Conservation (phyloP, 2,329 filamentous ascomycete genomes). For the Macrophomina tecta region DNA sequence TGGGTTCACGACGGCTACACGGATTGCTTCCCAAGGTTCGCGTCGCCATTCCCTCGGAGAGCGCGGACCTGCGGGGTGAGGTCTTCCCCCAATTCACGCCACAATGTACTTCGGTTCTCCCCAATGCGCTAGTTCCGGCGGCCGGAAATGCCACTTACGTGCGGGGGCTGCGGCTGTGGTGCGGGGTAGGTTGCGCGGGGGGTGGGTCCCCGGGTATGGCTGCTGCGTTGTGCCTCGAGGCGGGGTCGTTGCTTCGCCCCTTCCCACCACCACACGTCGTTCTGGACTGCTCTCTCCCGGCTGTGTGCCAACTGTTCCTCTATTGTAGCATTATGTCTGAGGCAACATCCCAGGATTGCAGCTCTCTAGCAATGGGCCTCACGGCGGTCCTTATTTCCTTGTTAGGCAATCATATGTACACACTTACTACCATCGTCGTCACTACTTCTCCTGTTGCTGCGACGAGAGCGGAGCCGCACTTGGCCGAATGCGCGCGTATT, state of each 20-base stretch:
- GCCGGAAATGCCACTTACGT: constrained; percentile 11
- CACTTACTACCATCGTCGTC: background rate
- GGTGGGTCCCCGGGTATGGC: constrained; percentile 20
- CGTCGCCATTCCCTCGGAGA: background rate
- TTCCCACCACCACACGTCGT: background rate
- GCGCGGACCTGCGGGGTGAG: background rate
- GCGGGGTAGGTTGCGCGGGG: constrained; percentile 15
- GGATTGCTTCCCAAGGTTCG: too few relatives aligned
- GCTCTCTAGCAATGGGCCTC: too few relatives aligned
- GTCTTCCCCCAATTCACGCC: background rate
- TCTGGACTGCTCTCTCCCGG: background rate
- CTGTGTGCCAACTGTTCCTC: too few relatives aligned
- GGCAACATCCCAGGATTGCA: too few relatives aligned
- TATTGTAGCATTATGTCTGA: too few relatives aligned
- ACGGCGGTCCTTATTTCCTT: background rate
- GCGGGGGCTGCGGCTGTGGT: background rate
- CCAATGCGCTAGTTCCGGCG: constrained; percentile 1
- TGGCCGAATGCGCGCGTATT: background rate
- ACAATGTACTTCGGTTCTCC: background rate
- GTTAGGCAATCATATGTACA: too few relatives aligned
- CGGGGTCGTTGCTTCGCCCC: background rate
- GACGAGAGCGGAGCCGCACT: background rate
- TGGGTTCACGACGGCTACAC: too few relatives aligned
- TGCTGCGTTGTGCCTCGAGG: background rate
- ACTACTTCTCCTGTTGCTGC: background rate